Conservation (phyloP, 2,329 filamentous ascomycete genomes). For the Ilyonectria sp. region DNA sequence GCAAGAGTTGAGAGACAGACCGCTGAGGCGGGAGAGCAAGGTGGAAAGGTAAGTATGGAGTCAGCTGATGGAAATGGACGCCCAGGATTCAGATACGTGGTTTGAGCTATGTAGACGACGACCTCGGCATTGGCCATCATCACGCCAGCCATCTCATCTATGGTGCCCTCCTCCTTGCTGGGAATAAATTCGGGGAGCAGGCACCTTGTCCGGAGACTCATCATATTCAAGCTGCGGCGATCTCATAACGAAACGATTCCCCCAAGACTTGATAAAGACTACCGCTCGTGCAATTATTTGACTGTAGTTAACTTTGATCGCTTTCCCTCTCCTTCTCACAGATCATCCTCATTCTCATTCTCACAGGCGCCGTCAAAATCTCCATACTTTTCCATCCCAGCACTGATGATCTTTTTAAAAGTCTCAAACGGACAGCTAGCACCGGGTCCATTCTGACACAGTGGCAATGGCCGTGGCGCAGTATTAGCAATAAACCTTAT, state of each 20-base stretch:
- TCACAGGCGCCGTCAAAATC: conserved; percentile 42
- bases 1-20: conserved; percentile 59
- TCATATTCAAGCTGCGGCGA: no score
- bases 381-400: conserved; percentile 40
- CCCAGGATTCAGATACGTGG: conserved; percentile 36
- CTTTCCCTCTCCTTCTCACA: conserved; percentile 19
- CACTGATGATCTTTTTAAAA: conserved; percentile 39
- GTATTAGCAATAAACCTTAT: conserved; percentile 45
- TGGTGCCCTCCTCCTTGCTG: no score
- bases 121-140: neutral
- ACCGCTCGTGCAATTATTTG: no score
- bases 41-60: conserved; percentile 13
- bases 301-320: neutral
- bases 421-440: conserved; percentile 41
- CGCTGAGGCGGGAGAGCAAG: neutral
- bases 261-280: no score
- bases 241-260: no score
- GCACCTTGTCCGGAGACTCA: no score
- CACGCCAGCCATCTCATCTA: no score
- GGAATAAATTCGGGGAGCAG: no score
- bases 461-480: conserved; percentile 39
- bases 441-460: conserved; percentile 39
- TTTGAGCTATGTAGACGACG: neutral
- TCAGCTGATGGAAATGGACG: neutral
- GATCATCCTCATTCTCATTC: conserved; percentile 36